Evolutionary conservation across 1,139 yeast genomes (phyloP).

Genomic region (Zygotorulaspora mrakii): DNA sequence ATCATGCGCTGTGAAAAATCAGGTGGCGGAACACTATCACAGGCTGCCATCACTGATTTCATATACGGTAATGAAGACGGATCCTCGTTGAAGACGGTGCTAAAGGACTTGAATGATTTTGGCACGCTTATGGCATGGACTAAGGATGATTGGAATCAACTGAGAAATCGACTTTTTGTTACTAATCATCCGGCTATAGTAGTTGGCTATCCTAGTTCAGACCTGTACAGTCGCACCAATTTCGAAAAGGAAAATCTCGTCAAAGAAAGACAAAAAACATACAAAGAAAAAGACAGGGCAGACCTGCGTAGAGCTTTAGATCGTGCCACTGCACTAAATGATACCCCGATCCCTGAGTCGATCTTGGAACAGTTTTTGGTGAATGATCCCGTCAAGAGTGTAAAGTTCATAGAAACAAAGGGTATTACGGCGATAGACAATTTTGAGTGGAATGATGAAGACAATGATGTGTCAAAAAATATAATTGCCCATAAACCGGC

Average conservation of each 20-base stretch:
- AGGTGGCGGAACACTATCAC: conserved; percentile 54
- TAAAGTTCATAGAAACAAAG: conserved; percentile 65
- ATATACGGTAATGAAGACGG: conserved; percentile 67
- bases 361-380: conserved; percentile 57
- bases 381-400: conserved; percentile 68
- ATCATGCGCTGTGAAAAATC: conserved; percentile 64
- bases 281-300: conserved; percentile 61
- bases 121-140: conserved; percentile 61
- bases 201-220: conserved; percentile 69
- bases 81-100: conserved; percentile 51
- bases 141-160: conserved; percentile 59
- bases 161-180: conserved; percentile 53
- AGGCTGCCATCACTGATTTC: conserved; percentile 71
- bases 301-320: conserved; percentile 50
- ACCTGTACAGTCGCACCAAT: conserved; percentile 52
- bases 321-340: conserved; percentile 64
- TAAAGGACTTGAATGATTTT: conserved; percentile 56
- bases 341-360: conserved; percentile 67
- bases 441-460: conserved; percentile 30
- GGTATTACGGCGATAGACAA: conserved; percentile 45
- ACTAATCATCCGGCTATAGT: conserved; percentile 70
- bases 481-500: conserved; percentile 40
- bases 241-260: conserved; percentile 48
- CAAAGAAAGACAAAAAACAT: conserved; percentile 46
- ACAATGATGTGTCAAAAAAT: conserved; percentile 34